Evolutionary conservation across 1,284 basidiomycete species (phyloP), one percentile per base, ranked within the genome.

Genomic region (Takashimella tepidaria): DNA sequence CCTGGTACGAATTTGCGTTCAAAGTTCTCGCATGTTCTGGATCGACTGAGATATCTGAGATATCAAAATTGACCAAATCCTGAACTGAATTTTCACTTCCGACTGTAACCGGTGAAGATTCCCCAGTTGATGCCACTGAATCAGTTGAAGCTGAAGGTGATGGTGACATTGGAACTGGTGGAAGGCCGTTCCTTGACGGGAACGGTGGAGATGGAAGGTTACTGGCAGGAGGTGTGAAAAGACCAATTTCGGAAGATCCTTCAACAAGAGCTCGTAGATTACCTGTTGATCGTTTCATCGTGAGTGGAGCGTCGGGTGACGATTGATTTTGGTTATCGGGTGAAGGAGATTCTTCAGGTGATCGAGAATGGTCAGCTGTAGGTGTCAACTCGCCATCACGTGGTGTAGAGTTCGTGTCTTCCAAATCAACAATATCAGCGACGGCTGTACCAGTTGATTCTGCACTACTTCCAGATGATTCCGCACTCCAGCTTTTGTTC

Each of bases 171-270:
- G 60, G 59, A 19, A 54, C 56, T 1, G 60, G 53, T 12, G 63
- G 60, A 16, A 63, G 41, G 22, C 52, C 23, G 4, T 50, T 41
- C 24, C 43, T 53, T 12, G 49, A 24, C 0, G 69, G 70, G 2
- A 70, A 68, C 13, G 73, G 72, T 8, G 74, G 74, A 4, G 72
- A 73, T 8, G 72, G 72, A 5, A 72, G 58, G 46, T 70, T 70
- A 49, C 67, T 70, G 24, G 69, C 64, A 3, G 73, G 70, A 3
- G 74, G 73, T 3, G 74, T 73, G 26, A 69, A 64, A 3, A 73
- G 54, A 12, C 65, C 68, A 2, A 53, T 51, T 16, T 56, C 59
- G 26, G 62, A 51, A 25, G 50, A 42, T n/a, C 41, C 57, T 43
- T 51, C 49, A 43, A 65, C 53, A 11, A 69, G 55, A 23, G 61